These are phyloP conservation scores for Citrus inodora DNA, from an alignment of 345 rosid genomes.

Conservation along the genomic window DNA sequence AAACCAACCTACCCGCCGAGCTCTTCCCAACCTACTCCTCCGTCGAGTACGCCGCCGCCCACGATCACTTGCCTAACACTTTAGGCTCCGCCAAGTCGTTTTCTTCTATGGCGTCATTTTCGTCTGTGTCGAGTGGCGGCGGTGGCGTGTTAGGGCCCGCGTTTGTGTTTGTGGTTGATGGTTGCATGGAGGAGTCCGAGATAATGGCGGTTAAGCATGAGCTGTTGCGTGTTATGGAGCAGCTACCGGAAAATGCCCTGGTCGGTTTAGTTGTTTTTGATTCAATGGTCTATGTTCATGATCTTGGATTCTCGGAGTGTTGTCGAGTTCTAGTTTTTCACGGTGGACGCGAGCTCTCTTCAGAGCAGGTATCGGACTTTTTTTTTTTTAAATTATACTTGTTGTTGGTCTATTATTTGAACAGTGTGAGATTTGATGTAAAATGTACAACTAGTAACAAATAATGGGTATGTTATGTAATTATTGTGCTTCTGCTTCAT, in stretches of 20 bases:
- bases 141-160: conserved; percentile 54
- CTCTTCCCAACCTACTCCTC: conserved; percentile 92
- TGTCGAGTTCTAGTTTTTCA: conserved; percentile 66
- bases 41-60: conserved; percentile 53
- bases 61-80: not conserved
- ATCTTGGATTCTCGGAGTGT: conserved; percentile 73
- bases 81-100: conserved; percentile 24
- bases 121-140: conserved; percentile 25
- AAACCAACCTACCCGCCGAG: conserved; percentile 90
- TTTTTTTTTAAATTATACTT: no score
- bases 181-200: conserved; percentile 66
- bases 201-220: conserved; percentile 66
- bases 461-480: not conserved
- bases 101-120: conserved; percentile 19
- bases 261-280: conserved; percentile 73
- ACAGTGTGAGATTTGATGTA: not conserved
- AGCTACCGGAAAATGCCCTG: conserved; percentile 71
- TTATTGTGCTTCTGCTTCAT: not conserved
- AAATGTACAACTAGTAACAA: no score
- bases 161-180: conserved; percentile 87
- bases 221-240: conserved; percentile 67
- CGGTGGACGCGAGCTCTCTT: conserved; percentile 71
- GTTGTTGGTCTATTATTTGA: not conserved
- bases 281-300: conserved; percentile 85
- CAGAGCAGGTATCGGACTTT: conserved; percentile 54